Percentiles rank a stretch among this genome's conserved stretches.
Conservation (phyloP, 768 basidiomycete species). For the Saitozyma sp. region DNA sequence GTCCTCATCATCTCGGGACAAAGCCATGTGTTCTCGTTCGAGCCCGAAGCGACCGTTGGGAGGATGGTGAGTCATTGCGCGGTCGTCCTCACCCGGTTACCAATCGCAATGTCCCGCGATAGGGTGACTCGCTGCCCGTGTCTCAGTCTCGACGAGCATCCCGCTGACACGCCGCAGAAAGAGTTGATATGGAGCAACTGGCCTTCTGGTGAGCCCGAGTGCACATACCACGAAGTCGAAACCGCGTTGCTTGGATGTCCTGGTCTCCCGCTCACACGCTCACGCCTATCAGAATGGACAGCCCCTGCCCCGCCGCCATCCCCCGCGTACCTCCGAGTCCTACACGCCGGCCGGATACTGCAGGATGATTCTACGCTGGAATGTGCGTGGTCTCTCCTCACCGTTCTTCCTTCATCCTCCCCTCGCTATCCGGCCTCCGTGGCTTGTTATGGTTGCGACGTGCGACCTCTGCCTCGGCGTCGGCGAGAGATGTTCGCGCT, state of each 20-base stretch:
- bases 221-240: no score
- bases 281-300: constrained; percentile 28
- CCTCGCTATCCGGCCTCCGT: not conserved
- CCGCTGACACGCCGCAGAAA: constrained; percentile 22
- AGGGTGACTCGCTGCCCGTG: not conserved
- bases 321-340: constrained; percentile 36
- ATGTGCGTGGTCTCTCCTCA: constrained; percentile 24
- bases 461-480: no score
- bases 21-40: constrained; percentile 46
- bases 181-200: constrained; percentile 42
- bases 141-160: not conserved
- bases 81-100: not conserved
- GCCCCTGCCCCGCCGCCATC: constrained; percentile 41
- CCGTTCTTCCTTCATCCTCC: no score
- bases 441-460: no score
- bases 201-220: constrained; percentile 31
- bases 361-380: constrained; percentile 43
- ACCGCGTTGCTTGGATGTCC: not conserved
- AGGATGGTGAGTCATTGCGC: constrained; percentile 28
- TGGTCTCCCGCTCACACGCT: not conserved
- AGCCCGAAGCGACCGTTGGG: constrained; percentile 47
- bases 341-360: constrained; percentile 42
- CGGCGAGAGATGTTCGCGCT: no score
- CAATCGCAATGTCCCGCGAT: no score
- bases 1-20: constrained; percentile 50